Base-by-base conservation (phyloP, 257 asterid species). In the Knoxia roxburghii region DNA sequence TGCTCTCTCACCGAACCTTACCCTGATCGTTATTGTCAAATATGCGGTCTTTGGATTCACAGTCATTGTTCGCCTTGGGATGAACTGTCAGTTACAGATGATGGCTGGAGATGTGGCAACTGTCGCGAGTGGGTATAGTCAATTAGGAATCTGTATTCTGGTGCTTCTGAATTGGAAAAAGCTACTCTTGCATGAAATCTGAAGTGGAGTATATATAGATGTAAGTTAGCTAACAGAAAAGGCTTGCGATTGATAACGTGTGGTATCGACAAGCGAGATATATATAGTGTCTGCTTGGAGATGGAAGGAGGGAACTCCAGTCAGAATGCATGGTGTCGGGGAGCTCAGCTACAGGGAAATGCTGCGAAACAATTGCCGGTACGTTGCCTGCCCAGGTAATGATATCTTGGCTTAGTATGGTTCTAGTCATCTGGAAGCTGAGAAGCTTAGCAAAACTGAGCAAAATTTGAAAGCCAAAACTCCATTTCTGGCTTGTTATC, bases 21-120 rank as follows among this genome's bases (percentile, higher is more conserved):
- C 75, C 85, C 90, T 57, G 86, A 80, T 77, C 89, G 76, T 67
- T 81, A 43, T 74, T 88, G 88, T 69, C 74, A 73, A 75, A 73
- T 41, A 13, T 91, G 98, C 80, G 85, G 86, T 46, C 17, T 89
- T 33, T 76, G 67, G 79, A 76, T 88, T 35, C 98, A 91, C 75
- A 76, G 76, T 30, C 73, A 57, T 60, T 91, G 98, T 75, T 91
- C 96, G 0, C 96, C 90, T 2, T 91, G 95, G 98, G 71, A 68
- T 30, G 96, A 88, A 61, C 70, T 72, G 50, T 57, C 73, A 6
- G 51, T 73, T 33, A 30, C 37, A 39, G 85, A 69, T 66, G 76
- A 68, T 32, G 80, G 75, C 61, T 91, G 98, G 98, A 82, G 72
- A 72, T 91, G 98, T 81, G 96, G 96, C 71, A 69, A 55, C 65